A percentile compares a stretch with the other conserved stretches of the same genome.
Conservation (phyloP, 2,329 filamentous ascomycete genomes). For the Paraphoma chrysanthemicola region DNA sequence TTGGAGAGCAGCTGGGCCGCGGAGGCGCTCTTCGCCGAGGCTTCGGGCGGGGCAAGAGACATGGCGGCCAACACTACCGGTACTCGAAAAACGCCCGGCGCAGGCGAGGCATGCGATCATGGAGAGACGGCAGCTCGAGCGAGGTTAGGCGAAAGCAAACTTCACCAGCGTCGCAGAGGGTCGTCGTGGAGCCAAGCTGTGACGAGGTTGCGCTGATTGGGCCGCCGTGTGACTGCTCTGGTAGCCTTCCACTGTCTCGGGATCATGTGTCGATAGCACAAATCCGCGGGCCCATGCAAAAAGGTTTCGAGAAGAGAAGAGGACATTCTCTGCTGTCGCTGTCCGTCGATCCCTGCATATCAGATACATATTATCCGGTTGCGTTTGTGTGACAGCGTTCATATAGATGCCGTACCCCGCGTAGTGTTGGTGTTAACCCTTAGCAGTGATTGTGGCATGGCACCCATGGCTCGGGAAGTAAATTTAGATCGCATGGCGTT, state of each 20-base stretch:
- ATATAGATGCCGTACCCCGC: not conserved
- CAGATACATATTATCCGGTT: not conserved
- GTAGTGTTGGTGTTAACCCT: not conserved
- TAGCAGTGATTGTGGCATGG: not conserved
- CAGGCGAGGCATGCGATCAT: not conserved
- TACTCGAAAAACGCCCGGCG: not conserved
- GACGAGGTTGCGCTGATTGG: not conserved
- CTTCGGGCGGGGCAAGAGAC: constrained; percentile 17
- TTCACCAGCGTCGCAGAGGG: not conserved
- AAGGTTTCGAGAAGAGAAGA: not conserved
- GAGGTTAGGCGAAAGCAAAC: not conserved
- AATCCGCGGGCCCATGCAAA: not conserved
- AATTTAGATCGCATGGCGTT: not conserved
- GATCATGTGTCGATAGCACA: not conserved
- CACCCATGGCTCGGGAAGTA: not conserved
- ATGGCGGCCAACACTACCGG: constrained; percentile 6
- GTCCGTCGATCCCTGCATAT: not conserved
- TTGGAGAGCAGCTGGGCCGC: constrained; percentile 31
- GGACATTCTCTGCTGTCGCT: not conserved
- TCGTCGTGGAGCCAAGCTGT: not conserved
- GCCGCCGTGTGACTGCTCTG: not conserved
- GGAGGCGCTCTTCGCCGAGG: constrained; percentile 4
- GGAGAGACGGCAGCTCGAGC: not conserved
- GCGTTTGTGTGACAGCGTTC: not conserved
- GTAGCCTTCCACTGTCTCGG: not conserved